Conservation (phyloP, 129 eudicot species). For the Glebionis coronaria region DNA sequence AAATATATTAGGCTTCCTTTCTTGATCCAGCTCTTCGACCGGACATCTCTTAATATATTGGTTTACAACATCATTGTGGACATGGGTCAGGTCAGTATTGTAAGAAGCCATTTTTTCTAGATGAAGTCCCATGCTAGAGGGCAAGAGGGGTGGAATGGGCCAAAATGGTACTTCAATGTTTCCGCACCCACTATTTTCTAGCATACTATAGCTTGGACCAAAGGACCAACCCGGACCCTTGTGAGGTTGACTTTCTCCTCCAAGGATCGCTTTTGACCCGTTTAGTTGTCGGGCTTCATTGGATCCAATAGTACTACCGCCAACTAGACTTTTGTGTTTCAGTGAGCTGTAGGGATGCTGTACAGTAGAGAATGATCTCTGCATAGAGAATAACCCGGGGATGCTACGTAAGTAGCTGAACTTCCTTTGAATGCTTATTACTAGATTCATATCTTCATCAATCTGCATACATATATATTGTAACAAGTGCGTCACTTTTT, state of each 20-base stretch:
- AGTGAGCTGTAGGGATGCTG: conserved; percentile 35
- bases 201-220: conserved; percentile 40
- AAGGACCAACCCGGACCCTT: conserved; percentile 38
- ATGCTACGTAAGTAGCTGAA: conserved; percentile 70
- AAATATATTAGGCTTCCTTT: conserved; percentile 22
- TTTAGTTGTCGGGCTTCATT: conserved; percentile 37
- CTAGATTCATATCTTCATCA: conserved; percentile 69
- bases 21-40: conserved; percentile 25
- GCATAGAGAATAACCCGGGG: conserved; percentile 64
- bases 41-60: conserved; percentile 19
- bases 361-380: conserved; percentile 45
- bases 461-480: conserved; percentile 31
- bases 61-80: conserved; percentile 10
- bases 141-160: conserved; percentile 76
- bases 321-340: conserved; percentile 18
- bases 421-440: conserved; percentile 66
- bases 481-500: conserved; percentile 1
- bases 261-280: conserved; percentile 33
- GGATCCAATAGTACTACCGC: conserved; percentile 4
- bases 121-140: conserved; percentile 43
- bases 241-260: conserved; percentile 30
- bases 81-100: background rate
- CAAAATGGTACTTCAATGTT: conserved; percentile 34
- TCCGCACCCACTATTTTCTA: conserved; percentile 27
- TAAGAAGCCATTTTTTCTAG: conserved; percentile 23